Evolutionary conservation across 2,329 filamentous ascomycete genomes (phyloP), one percentile per base, ranked within the genome.

Genomic region (Spiromastix sp.): DNA sequence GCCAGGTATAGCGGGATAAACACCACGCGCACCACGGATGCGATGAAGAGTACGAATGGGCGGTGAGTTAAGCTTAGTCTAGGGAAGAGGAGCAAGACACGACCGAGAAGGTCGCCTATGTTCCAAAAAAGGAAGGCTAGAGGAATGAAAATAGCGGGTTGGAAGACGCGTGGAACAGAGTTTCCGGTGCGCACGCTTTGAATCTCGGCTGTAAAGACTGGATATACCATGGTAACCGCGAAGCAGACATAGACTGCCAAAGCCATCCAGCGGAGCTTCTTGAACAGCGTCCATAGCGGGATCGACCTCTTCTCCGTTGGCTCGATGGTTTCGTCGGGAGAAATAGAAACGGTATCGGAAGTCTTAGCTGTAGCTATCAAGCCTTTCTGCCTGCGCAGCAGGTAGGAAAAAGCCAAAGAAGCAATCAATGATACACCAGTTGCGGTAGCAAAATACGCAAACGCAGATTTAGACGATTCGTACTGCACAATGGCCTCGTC

Each of bases 101-200:
- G 76, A 4, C 91, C 91, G 10, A 74, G 42, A 5, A 96, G 66
- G 54, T 96, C 91, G 28, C 91, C 91, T 2, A 80, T 55, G 54
- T 96, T 98, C 91, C 91, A 98, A 54, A 91, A 75, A 40, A 96
- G 74, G 59, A 96, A 93, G 3, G 74, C 85, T 1, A 95, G 69
- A 0, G 91, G 87, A 39, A 96, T 87, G 56, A 96, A 98, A 11
- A 80, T 77, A 1, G 77, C 68, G 0, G 84, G 76, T 34, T 77
- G 54, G 37, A 61, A 74, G 45, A 93, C 74, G 11, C 93, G 61
- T 19, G 60, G 53, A 11, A 68, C 61, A 4, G 42, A 59, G 42
- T 47, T 30, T 11, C 43, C 41, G 11, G 47, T 54, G 31, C 48
- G 66, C 40, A 71, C 63, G 2, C 69, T 74, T 15, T 67, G 44